phyloP scores from a whole-genome alignment of 768 basidiomycete genomes.

The Dioszegia hungarica region DNA sequence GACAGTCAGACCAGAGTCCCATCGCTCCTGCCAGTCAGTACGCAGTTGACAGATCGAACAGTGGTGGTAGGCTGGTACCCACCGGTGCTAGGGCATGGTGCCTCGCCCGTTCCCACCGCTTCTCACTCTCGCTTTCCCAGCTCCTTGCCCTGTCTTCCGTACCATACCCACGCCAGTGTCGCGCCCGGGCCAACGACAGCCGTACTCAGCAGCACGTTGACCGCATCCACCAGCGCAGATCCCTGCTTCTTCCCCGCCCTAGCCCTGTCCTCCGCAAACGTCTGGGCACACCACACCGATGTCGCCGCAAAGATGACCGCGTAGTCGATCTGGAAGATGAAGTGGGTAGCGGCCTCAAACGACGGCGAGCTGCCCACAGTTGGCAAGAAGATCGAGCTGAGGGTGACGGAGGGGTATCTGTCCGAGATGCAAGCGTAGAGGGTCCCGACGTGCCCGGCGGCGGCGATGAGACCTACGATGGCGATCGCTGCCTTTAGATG shows the following conservation, averaged over 20 bases:
- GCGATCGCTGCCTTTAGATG: background rate
- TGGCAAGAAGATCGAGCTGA: background rate
- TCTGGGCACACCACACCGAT: background rate
- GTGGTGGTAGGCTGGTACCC: too few species aligned
- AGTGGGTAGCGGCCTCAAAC: background rate
- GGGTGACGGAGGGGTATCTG: background rate
- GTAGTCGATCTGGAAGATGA: conserved; percentile 11
- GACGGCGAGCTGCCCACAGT: background rate
- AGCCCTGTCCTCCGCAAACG: background rate
- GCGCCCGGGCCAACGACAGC: background rate
- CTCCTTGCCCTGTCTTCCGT: background rate
- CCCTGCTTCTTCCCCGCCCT: background rate
- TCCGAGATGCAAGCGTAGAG: background rate
- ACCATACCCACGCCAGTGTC: background rate
- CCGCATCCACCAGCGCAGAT: background rate
- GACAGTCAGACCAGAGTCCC: too few species aligned
- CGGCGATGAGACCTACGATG: background rate
- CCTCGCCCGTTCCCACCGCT: too few species aligned
- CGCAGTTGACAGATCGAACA: too few species aligned
- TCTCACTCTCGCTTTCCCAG: background rate
- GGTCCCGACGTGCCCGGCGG: background rate
- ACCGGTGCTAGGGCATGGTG: too few species aligned
- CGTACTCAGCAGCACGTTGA: background rate
- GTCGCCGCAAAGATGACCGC: background rate
- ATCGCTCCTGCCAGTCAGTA: too few species aligned